phyloP scores from a whole-genome alignment of 208 protist species.

The Acanthamoeba healyi region DNA sequence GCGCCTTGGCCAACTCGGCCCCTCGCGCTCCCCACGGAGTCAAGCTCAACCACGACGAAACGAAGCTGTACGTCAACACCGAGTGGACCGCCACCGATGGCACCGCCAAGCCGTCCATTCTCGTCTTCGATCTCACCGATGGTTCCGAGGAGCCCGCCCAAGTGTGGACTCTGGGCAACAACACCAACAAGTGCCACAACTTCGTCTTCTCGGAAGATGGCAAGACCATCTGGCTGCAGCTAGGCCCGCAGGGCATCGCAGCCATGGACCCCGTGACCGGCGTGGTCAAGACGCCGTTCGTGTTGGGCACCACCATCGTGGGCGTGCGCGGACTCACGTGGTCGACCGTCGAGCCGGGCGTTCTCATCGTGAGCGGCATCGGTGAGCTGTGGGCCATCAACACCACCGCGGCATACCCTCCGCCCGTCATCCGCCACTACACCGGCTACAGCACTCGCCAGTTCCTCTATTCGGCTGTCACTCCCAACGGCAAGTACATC shows the following conservation, averaged over 20 bases:
- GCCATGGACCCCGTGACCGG: not conserved
- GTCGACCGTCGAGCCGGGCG: too few species aligned
- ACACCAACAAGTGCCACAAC: conserved; percentile 20
- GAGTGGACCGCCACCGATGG: not conserved
- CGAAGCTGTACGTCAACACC: not conserved
- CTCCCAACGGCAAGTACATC: not conserved
- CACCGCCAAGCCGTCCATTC: not conserved
- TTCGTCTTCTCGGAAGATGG: not conserved
- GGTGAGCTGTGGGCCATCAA: not conserved
- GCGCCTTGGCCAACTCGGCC: not conserved
- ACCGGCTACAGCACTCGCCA: not conserved
- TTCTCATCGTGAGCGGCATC: conserved; percentile 2
- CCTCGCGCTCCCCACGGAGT: not conserved
- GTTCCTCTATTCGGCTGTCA: not conserved
- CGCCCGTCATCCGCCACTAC: not conserved
- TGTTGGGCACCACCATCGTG: too few species aligned
- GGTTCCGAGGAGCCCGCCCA: not conserved
- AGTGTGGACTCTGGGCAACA: too few species aligned
- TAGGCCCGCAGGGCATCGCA: not conserved
- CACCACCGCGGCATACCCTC: not conserved
- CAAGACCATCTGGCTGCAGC: not conserved
- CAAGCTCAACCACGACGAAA: not conserved
- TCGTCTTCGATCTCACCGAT: conserved; percentile 8
- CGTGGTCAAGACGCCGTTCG: not conserved
- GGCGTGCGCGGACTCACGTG: too few species aligned